Conservation (phyloP, 2,329 filamentous ascomycete species). For the Pseudofabraea citricarpa region DNA sequence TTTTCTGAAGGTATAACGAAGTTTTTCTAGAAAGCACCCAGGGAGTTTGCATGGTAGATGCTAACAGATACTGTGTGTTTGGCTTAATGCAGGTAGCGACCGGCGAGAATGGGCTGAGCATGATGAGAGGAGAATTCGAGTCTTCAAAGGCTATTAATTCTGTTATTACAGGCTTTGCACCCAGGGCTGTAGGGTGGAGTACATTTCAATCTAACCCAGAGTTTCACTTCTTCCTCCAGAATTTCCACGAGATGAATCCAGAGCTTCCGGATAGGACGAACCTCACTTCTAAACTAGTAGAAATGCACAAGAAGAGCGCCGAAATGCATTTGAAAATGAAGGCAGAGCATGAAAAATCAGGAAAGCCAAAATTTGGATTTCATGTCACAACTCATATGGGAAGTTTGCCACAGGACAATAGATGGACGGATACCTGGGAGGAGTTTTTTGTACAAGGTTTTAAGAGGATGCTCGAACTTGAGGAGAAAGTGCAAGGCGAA, state of each 20-base stretch:
- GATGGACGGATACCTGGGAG: conserved; percentile 33
- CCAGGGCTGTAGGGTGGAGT: conserved; percentile 12
- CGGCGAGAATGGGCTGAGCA: too few relatives aligned
- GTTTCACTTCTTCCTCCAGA: conserved; percentile 21
- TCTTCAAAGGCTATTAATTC: too few relatives aligned
- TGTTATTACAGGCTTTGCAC: conserved; percentile 8
- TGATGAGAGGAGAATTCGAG: too few relatives aligned
- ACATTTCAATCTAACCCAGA: conserved; percentile 18
- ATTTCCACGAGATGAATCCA: conserved; percentile 22
- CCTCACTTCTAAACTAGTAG: conserved; percentile 18
- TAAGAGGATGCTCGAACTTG: conserved; percentile 24
- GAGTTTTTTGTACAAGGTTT: conserved; percentile 23
- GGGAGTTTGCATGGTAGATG: too few relatives aligned
- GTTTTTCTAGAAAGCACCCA: too few relatives aligned
- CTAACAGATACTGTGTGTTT: too few relatives aligned
- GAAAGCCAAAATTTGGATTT: conserved; percentile 26
- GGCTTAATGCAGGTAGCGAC: too few relatives aligned
- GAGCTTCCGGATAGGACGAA: conserved; percentile 19
- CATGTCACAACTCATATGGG: conserved; percentile 19
- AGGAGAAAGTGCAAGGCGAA: conserved; percentile 17
- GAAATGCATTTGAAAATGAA: too few relatives aligned
- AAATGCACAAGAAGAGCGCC: conserved; percentile 21
- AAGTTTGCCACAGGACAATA: conserved; percentile 10
- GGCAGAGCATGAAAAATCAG: too few relatives aligned
- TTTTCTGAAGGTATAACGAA: too few relatives aligned